Base-by-base conservation (phyloP, 192 early-diverging fungal species). In the Rhizophagus clarus region DNA sequence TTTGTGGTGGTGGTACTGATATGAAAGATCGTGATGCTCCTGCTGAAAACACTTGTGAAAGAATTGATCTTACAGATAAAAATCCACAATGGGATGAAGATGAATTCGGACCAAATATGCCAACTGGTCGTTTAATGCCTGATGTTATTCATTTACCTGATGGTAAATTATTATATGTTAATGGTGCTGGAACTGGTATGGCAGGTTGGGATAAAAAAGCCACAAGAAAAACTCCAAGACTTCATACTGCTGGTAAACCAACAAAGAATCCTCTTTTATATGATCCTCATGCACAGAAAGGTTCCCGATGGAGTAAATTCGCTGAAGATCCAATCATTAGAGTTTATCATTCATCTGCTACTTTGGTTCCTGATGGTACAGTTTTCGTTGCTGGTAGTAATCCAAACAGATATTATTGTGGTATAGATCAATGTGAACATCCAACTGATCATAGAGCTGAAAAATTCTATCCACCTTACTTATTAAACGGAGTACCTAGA, bases 341-440 rank as follows among this genome's bases (percentile, higher is more conserved):
- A 1, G 80, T 92, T 40, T 93, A 93, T 79, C 92, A 93, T 77
- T 91, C 90, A 0, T 82, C 85, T 34, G 84, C 88, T 11, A 82
- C 86, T 64, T 82, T 84, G 3, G 32, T 90, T 7, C 80, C 87
- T 8, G 86, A 87, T 64, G 86, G 86, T 28, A 82, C 82, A 15
- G 77, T 87, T 29, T 75, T 85, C 14, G 79, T 87, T 4, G 80
- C 86, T 22, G 86, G 86, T 22, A 85, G 84, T 3, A 85, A 85
- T 47, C 82, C 84, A 10, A 87, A 87, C 45, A 72, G 70, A 28
- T 76, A 82, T 31, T 72, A 80, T 2, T 5, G 67, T 26, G 74
- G 80, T 10, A 76, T 11, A 47, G 17, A 56, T 20, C 15, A 56
- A 20, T 32, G 62, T 34, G 80, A 86, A 32, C 81, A 76, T 76